Percentiles rank a stretch among this genome's conserved stretches.
Conservation (phyloP, 2,329 filamentous ascomycete genomes). For the Paecilomyces variotii region DNA sequence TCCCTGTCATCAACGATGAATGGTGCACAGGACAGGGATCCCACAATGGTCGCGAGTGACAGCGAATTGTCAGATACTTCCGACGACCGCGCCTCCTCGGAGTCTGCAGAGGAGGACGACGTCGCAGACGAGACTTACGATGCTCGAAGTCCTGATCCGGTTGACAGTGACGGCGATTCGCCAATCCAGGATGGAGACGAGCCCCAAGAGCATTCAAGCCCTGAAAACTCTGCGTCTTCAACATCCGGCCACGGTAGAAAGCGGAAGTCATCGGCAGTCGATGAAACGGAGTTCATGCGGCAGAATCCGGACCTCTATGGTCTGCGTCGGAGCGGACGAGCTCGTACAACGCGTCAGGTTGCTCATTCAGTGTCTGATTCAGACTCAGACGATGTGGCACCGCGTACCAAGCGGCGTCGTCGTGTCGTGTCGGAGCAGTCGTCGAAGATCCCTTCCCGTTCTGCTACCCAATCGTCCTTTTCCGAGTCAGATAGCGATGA, state of each 20-base stretch:
- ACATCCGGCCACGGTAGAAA: conserved; percentile 63
- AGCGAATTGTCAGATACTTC: conserved; percentile 69
- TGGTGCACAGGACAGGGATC: conserved; percentile 26
- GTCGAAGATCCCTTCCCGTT: conserved; percentile 38
- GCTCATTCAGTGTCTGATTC: conserved; percentile 57
- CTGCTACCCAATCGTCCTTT: conserved; percentile 52
- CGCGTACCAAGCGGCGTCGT: conserved; percentile 42
- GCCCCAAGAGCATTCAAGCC: conserved; percentile 29
- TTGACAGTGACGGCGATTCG: conserved; percentile 58
- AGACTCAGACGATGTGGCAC: conserved; percentile 61
- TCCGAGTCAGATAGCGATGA: conserved; percentile 61
- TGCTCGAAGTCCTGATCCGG: conserved; percentile 27
- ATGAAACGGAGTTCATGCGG: conserved; percentile 76
- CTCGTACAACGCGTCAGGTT: conserved; percentile 54
- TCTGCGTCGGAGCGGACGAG: conserved; percentile 74
- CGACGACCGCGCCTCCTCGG: conserved; percentile 47
- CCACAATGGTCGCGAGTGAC: conserved; percentile 52
- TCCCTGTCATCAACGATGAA: conserved; percentile 17
- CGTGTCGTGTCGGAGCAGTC: conserved; percentile 44
- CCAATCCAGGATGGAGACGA: conserved; percentile 53
- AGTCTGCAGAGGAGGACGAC: conserved; percentile 37
- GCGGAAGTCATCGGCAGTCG: conserved; percentile 58
- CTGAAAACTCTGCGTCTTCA: conserved; percentile 60
- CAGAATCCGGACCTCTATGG: conserved; percentile 94
- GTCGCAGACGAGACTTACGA: conserved; percentile 33